These are phyloP conservation scores for Russula sp. DNA, from an alignment of 768 basidiomycete genomes.

Conservation along the genomic window DNA sequence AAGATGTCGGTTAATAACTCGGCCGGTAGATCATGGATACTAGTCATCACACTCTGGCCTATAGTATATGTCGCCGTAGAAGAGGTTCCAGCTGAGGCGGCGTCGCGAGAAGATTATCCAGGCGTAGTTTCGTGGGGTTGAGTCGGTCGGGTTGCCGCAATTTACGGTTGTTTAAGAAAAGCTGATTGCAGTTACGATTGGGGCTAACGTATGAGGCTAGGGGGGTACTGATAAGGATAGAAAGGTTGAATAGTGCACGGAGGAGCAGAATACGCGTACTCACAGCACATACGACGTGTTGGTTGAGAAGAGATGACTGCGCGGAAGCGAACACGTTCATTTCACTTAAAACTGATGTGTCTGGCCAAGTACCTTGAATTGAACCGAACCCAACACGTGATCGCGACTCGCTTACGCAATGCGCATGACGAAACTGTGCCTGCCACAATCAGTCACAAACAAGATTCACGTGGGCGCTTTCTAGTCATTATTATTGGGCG, in stretches of 20 bases:
- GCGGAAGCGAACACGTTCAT: background rate
- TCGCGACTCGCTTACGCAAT: background rate
- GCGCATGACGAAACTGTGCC: no score
- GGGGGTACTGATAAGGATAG: background rate
- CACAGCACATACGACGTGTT: background rate
- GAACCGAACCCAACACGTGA: conserved; percentile 15
- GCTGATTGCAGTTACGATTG: background rate
- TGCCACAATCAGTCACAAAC: conserved; percentile 1
- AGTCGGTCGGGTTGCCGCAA: background rate
- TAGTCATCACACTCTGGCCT: conserved; percentile 16
- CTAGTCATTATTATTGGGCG: background rate
- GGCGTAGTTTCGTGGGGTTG: background rate
- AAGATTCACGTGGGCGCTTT: background rate
- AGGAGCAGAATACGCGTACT: background rate
- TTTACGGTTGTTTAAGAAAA: background rate
- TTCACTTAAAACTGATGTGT: background rate
- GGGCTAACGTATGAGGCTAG: background rate
- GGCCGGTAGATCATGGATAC: conserved; percentile 50
- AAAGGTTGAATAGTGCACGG: no score
- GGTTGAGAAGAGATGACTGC: background rate
- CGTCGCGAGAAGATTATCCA: background rate
- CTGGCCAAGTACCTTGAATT: conserved; percentile 13
- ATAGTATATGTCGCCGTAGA: background rate
- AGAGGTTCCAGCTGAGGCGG: background rate
- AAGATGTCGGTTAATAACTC: conserved; percentile 73